Base-by-base conservation (phyloP, 192 early-diverging fungal species). In the Backusella westeae region DNA sequence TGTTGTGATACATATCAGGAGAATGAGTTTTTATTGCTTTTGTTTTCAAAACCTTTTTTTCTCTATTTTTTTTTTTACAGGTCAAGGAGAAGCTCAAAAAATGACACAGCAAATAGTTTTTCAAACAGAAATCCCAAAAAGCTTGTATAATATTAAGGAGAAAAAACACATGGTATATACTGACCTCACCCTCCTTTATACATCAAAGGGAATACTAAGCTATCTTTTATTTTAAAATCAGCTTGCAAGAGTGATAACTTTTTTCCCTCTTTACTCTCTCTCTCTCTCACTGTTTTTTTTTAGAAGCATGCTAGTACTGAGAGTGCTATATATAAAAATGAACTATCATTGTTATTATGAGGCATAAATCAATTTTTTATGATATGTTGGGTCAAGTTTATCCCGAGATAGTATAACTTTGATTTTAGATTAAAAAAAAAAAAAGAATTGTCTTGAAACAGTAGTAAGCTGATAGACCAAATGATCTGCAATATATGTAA, bases 221-320 rank as follows among this genome's bases (percentile, higher is more conserved):
- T 63, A 63, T 63, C 56, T 63, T 53, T 63, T 29, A 63, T 63
- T 63, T 63, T 23, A 63, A 63, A 63, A 63, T 63, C 56, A 63
- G 56, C 56, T 63, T 63, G n/a, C 56, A 63, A 63, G 56, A 63
- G 10, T 63, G 56, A 5, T 29, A 63, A 14, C 26, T 63, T 63
- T 29, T 63, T 29, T n/a, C 23, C 56, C 15, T 44, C 42, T 63
- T 26, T 63, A 12, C 26, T 63, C 26, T 63, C 9, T 29, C 9
- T 29, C 26, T 59, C 17, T 19, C 46, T 49, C 23, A 12, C 1
- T 26, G 23, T 59, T 59, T 59, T 56, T 56, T 59, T 23, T 23
- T 56, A 56, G 53, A 56, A 56, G 21, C 21, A 56, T 19, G 21
- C n/a, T 23, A 56, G 21, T 56, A 19, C 2, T 56, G 3, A 56